Conservation (phyloP, 768 basidiomycete species). For the Holtermannia corniformis region DNA sequence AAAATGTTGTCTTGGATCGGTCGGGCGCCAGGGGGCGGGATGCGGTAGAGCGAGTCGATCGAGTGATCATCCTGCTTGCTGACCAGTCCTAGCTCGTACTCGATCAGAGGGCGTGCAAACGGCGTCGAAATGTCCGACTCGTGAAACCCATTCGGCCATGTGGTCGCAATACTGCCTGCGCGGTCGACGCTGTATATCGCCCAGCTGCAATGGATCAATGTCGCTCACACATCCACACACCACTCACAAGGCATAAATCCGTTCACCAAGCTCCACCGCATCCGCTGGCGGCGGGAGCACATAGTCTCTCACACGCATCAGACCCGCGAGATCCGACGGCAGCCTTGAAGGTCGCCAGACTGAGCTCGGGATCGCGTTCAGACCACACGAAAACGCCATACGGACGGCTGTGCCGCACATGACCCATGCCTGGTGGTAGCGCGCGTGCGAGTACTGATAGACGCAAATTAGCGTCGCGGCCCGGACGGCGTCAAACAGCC, state of each 20-base stretch:
- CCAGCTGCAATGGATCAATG: conserved; percentile 17
- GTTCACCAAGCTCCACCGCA: conserved; percentile 27
- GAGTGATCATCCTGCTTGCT: conserved; percentile 4
- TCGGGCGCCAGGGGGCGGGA: background rate
- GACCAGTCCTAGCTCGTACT: conserved; percentile 23
- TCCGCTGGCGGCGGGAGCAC: conserved; percentile 25
- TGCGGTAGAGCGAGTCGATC: conserved; percentile 9
- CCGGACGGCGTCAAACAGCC: conserved; percentile 24
- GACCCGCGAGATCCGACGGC: conserved; percentile 17
- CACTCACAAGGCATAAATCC: conserved; percentile 34
- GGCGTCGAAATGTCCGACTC: conserved; percentile 28
- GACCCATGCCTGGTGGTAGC: conserved; percentile 35
- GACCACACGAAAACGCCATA: conserved; percentile 24
- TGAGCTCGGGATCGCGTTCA: conserved; percentile 24
- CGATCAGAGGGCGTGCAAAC: conserved; percentile 25
- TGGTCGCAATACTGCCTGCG: conserved; percentile 19
- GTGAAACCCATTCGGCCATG: conserved; percentile 21
- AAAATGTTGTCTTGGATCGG: conserved; percentile 15
- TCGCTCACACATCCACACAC: too few relatives aligned
- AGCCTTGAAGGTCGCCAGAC: conserved; percentile 14
- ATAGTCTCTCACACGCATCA: conserved; percentile 26
- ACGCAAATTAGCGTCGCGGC: conserved; percentile 27
- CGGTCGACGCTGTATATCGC: conserved; percentile 25
- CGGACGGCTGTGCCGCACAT: conserved; percentile 12
- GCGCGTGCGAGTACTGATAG: conserved; percentile 24